phyloP scores from a whole-genome alignment of 768 basidiomycete species.

The Panaeolus papilionaceus region DNA sequence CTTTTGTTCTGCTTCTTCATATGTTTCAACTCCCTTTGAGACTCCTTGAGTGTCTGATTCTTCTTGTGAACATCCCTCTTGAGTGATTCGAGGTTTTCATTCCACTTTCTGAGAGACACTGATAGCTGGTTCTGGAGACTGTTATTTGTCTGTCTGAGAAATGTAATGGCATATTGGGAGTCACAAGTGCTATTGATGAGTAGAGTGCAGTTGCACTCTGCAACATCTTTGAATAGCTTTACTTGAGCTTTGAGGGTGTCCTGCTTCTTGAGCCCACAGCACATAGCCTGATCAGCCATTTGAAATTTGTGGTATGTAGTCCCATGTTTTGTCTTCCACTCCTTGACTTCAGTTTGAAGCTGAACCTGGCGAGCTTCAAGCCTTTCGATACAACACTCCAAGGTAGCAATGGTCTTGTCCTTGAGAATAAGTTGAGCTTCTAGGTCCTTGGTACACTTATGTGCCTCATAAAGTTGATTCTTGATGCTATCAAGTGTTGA shows the following conservation, averaged over 20 bases:
- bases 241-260: constrained; percentile 10
- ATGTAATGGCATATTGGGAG: no score
- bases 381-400: no score
- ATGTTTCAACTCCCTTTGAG: neutral
- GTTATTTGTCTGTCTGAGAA: neutral
- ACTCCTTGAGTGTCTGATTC: neutral
- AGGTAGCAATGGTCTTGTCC: no score
- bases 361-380: no score
- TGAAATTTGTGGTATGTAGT: neutral
- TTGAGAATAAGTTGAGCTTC: no score
- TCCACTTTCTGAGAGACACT: neutral
- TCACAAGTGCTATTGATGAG: neutral
- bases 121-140: constrained; percentile 11
- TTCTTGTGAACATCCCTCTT: neutral
- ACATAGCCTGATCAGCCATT: constrained; percentile 1
- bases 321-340: no score
- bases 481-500: no score
- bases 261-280: neutral
- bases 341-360: no score
- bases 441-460: no score
- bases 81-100: neutral
- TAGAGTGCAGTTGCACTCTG: neutral
- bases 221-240: constrained; percentile 10
- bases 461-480: no score
- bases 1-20: neutral